These are phyloP conservation scores for Rhododendron kiyosumense DNA, from an alignment of 148 eudicot species.

Conservation along the genomic window DNA sequence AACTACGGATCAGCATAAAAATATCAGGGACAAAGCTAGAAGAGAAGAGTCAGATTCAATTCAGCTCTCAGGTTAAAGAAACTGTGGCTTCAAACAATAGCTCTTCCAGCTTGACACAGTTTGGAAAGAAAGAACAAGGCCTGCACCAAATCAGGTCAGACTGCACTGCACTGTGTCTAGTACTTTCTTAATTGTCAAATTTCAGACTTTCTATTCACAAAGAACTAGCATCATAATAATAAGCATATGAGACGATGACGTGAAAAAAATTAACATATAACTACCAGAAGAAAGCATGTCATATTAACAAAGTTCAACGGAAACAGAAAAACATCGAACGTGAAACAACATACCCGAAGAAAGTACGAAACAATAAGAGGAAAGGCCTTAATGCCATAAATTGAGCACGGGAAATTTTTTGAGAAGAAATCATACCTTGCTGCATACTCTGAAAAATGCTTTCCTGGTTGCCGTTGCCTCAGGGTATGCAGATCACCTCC, in stretches of 20 bases:
- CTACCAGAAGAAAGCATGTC: neutral
- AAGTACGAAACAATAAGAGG: neutral
- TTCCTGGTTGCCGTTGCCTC: conserved; percentile 89
- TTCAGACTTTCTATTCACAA: neutral
- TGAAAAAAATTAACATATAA: neutral
- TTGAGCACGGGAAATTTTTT: neutral
- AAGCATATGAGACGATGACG: neutral
- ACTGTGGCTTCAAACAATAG: neutral
- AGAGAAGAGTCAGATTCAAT: neutral
- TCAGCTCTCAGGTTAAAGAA: neutral
- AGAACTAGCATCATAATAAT: neutral
- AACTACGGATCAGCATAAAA: neutral
- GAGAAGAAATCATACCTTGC: conserved; percentile 51
- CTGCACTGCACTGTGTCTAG: neutral
- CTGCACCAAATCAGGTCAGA: neutral
- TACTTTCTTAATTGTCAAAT: neutral
- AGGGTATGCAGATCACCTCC: conserved; percentile 90
- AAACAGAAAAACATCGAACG: neutral
- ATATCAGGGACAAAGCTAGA: neutral
- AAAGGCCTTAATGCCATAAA: neutral
- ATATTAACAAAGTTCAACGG: neutral
- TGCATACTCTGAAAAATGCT: conserved; percentile 89
- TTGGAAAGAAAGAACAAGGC: neutral
- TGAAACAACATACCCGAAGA: neutral
- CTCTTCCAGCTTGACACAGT: neutral